A percentile compares a stretch with the other conserved stretches of the same genome.
phyloP scores from a whole-genome alignment of 331 rosid species.

The Acacia concinna region DNA sequence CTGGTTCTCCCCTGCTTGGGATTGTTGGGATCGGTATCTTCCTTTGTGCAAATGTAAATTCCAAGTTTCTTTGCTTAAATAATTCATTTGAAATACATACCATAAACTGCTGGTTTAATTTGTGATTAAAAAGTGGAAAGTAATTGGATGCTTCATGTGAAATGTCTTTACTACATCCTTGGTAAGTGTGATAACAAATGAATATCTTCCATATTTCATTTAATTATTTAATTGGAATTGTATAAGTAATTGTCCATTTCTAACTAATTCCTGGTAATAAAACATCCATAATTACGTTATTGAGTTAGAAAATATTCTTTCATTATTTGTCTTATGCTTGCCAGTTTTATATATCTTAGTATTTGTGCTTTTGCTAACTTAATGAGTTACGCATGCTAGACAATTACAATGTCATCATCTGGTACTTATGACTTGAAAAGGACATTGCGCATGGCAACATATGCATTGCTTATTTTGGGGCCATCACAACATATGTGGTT shows the following conservation, averaged over 20 bases:
- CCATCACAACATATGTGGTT: slow-evolving; percentile 81
- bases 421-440: slow-evolving; percentile 52
- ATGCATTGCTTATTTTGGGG: slow-evolving; percentile 68
- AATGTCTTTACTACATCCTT: neutral
- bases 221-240: neutral
- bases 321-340: neutral
- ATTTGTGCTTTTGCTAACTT: slow-evolving; percentile 11
- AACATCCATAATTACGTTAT: neutral
- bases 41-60: neutral
- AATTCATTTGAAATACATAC: neutral
- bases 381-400: slow-evolving; percentile 39
- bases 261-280: neutral
- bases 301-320: neutral
- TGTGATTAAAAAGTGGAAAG: neutral
- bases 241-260: neutral
- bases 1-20: neutral
- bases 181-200: neutral
- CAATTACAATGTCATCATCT: slow-evolving; percentile 50
- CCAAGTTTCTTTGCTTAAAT: neutral
- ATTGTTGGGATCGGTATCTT: neutral
- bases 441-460: slow-evolving; percentile 63
- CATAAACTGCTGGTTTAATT: neutral
- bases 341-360: neutral
- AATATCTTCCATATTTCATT: neutral
- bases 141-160: neutral